Base-by-base conservation (phyloP, 2,329 filamentous ascomycete species). In the Xylariaceae sp. region DNA sequence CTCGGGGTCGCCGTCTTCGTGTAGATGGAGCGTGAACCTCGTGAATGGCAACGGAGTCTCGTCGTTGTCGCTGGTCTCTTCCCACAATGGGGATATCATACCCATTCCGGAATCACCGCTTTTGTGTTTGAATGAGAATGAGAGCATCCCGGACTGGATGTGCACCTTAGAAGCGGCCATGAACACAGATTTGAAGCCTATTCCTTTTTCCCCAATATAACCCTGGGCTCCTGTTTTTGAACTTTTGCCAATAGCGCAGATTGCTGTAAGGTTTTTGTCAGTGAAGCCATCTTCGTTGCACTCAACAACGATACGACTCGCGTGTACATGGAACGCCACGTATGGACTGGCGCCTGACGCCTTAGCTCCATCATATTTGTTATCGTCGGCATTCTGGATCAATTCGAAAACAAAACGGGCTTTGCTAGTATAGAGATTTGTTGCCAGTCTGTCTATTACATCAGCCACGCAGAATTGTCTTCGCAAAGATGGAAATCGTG, bases 331-430 rank as follows among this genome's bases (percentile, higher is more conserved):
- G 46, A 71, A 76, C 7, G 59, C 55, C 0, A 71, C 57, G 40
- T 56, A 66, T 0, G 72, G 72, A 3, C 46, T 51, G 0, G 51
- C 30, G 0, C 62, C 56, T 0, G 18, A 50, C 0, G 45, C 52
- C 5, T 39, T 18, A 0, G 66, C 63, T 14, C 39, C 58, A 11
- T 5, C 48, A 54, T 73, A 80, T 11, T 49, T 47, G 48, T 78
- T 78, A 58, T 80, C 76, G 40, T 81, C 77, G 5, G 75, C 75
- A 56, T 81, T 81, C 52, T 80, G 77, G 0, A 81, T 67, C 1
- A 81, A 58, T 57, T 81, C 77, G 32, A 77, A 74, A 1, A 81
- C 61, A 53, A 80, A 81, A 31, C 73, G 68, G 0, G 73, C 67
- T 6, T 69, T 65, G 42, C 65, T 74, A 0, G 66, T 61, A 51